Evolutionary conservation across 2,329 filamentous ascomycete genomes (phyloP).

Genomic region (Penicillium sp.): DNA sequence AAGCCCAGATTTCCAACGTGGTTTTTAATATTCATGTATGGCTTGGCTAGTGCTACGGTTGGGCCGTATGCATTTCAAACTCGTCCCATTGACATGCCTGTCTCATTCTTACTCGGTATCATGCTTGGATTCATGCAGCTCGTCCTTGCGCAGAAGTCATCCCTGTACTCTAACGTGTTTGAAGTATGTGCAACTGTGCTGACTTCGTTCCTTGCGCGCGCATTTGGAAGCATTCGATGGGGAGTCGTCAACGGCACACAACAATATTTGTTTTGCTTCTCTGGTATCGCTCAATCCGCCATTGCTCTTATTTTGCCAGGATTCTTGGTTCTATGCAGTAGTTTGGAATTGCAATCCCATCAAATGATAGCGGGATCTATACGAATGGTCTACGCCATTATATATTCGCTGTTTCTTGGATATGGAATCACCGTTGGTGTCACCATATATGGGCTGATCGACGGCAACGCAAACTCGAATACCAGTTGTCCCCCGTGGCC

Average conservation of each 20-base stretch:
- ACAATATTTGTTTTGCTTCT: constrained; percentile 61
- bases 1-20: constrained; percentile 52
- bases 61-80: constrained; percentile 76
- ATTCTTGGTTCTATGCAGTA: constrained; percentile 56
- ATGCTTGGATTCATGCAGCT: constrained; percentile 71
- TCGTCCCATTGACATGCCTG: constrained; percentile 70
- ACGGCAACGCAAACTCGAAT: constrained; percentile 48
- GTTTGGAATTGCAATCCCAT: constrained; percentile 63
- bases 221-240: constrained; percentile 59
- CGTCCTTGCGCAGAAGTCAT: constrained; percentile 68
- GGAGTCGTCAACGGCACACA: constrained; percentile 29
- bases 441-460: constrained; percentile 57
- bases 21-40: constrained; percentile 62
- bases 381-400: constrained; percentile 65
- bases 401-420: constrained; percentile 66
- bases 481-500: constrained; percentile 47
- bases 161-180: constrained; percentile 61
- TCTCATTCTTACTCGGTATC: constrained; percentile 70
- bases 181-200: constrained; percentile 60
- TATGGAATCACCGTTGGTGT: constrained; percentile 66
- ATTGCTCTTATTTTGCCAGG: constrained; percentile 68
- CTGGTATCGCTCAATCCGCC: constrained; percentile 64
- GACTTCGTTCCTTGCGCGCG: constrained; percentile 64
- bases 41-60: constrained; percentile 68
- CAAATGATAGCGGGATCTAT: constrained; percentile 66